Percentiles rank a stretch among this genome's conserved stretches.
These are phyloP conservation scores for Trametopsis cervina DNA, from an alignment of 768 basidiomycete genomes.

Conservation along the genomic window DNA sequence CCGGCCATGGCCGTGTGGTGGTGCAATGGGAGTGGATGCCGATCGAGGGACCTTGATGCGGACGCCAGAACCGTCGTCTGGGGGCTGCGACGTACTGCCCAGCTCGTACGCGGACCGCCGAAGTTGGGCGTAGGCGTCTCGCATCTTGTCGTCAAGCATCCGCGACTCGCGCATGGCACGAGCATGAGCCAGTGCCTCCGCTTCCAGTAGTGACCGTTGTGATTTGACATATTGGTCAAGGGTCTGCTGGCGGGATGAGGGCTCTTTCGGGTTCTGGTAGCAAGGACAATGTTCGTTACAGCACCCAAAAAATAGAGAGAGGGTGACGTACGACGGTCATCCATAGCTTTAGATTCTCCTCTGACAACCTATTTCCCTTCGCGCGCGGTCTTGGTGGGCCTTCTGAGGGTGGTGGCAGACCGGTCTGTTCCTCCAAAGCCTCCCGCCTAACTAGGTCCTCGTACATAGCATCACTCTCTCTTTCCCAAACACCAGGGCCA, in stretches of 20 bases:
- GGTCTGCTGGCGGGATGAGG: slow-evolving; percentile 76
- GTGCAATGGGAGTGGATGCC: slow-evolving; percentile 24
- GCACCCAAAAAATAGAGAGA: neutral
- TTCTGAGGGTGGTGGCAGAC: slow-evolving; percentile 37
- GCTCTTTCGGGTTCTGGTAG: slow-evolving; percentile 82
- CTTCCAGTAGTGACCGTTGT: slow-evolving; percentile 75
- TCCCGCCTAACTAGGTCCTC: slow-evolving; percentile 74
- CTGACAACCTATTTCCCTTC: slow-evolving; percentile 64
- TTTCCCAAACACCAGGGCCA: slow-evolving; percentile 82
- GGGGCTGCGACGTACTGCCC: slow-evolving; percentile 36
- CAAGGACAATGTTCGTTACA: slow-evolving; percentile 1
- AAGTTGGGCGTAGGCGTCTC: slow-evolving; percentile 74
- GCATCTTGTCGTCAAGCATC: slow-evolving; percentile 67
- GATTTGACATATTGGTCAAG: slow-evolving; percentile 76
- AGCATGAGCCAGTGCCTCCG: slow-evolving; percentile 73
- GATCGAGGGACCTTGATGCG: slow-evolving; percentile 62
- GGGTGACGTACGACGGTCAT: slow-evolving; percentile 53
- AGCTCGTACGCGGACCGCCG: slow-evolving; percentile 74
- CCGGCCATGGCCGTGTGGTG: slow-evolving; percentile 40
- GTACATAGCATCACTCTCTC: slow-evolving; percentile 78
- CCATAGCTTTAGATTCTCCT: slow-evolving; percentile 80
- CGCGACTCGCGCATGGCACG: slow-evolving; percentile 74
- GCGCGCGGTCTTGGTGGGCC: slow-evolving; percentile 52
- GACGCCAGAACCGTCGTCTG: slow-evolving; percentile 56
- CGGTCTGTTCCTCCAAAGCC: slow-evolving; percentile 54